Base-by-base conservation (phyloP, 2,329 filamentous ascomycete species). In the Leptographium wingfieldii region DNA sequence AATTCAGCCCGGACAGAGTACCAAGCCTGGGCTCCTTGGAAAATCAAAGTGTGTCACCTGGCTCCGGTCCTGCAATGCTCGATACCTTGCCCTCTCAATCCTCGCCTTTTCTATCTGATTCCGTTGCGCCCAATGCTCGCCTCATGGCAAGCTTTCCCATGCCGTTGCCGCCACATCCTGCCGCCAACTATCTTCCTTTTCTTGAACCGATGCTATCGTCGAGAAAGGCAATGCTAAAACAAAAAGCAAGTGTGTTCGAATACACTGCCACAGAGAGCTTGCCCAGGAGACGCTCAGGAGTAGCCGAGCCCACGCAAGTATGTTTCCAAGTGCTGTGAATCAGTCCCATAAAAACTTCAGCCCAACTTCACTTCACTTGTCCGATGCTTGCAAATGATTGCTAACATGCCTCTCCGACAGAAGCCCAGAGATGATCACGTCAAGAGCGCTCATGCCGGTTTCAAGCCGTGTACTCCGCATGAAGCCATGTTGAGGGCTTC, bases 101-200 rank as follows among this genome's bases (percentile, higher is more conserved):
- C 27, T 31, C 29, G 27, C 51, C 14, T 10, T 12, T 33, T 31
- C 16, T 16, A 16, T 51, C 12, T 33, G 16, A 33, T 3, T 11
- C 5, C 35, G 7, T 33, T 19, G 10, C 51, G n/a, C 2, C 16
- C 5, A 25, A 40, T 10, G 19, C 1, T 38, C 31, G 54, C 16
- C 25, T 14, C 6, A 49, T 29, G 16, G 29, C 48, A 4, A 33
- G 33, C 11, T 52, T 53, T 40, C 35, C 57, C 9, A 59, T 55
- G 51, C 52, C 57, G 7, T 46, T 29, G 14, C 51, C 57, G 7
- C 52, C 52, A 25, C 57, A 59, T 19, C 57, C 52, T n/a, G 51
- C 57, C 3, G 57, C 51, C 51, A 55, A 55, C 52, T 55, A 48
- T 43, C 22, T 59, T 27, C 57, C 57, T 3, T 59, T 59, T 27